A percentile compares a stretch with the other conserved stretches of the same genome.
Evolutionary conservation across 2,329 filamentous ascomycete species (phyloP).

Genomic region (Aspergillus jensenii): DNA sequence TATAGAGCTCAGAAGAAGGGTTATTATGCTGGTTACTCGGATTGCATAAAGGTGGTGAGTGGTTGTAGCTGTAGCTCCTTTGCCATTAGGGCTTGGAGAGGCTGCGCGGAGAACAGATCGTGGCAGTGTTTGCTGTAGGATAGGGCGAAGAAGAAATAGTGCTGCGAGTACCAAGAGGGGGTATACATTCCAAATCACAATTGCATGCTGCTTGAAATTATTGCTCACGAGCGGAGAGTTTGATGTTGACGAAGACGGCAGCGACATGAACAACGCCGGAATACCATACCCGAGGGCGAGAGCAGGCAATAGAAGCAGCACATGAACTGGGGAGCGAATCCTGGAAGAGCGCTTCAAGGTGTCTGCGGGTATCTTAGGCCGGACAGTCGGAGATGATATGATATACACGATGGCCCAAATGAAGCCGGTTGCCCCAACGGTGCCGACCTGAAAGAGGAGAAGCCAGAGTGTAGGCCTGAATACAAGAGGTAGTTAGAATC

Average conservation of each 20-base stretch:
- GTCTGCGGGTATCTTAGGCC: background rate
- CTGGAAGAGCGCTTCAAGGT: background rate
- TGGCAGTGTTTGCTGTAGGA: background rate
- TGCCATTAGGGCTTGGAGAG: too few species aligned
- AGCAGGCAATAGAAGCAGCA: background rate
- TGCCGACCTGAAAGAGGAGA: background rate
- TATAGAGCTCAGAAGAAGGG: background rate
- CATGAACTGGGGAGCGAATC: background rate
- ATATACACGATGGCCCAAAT: background rate
- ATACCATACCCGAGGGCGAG: background rate
- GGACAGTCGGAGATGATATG: background rate
- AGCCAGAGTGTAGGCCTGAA: background rate
- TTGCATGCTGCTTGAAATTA: background rate
- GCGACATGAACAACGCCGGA: background rate
- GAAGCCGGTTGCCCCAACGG: background rate
- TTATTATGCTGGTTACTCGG: background rate
- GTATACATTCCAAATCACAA: constrained; percentile 1
- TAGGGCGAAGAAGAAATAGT: background rate
- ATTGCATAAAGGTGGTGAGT: background rate
- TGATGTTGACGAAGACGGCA: background rate
- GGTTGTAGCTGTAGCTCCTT: too few species aligned
- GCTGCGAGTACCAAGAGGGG: background rate
- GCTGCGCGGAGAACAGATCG: too few species aligned
- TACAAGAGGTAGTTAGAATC: background rate
- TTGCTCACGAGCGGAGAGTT: background rate